A percentile compares a stretch with the other conserved stretches of the same genome.
Evolutionary conservation across 2,329 filamentous ascomycete species (phyloP).

Genomic region (Scortechinia acanthostroma): DNA sequence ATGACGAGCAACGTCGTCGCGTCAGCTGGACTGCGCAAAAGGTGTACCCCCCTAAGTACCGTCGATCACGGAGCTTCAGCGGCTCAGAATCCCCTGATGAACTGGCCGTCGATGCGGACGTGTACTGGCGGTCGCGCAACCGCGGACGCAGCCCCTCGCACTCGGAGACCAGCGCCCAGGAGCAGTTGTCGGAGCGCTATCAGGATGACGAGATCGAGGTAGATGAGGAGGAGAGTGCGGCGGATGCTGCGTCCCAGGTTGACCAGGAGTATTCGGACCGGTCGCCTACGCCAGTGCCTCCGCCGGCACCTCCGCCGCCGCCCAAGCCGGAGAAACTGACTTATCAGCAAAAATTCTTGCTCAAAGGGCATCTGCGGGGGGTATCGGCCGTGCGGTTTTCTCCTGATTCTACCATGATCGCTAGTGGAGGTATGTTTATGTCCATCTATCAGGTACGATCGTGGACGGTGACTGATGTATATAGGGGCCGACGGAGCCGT

Average conservation of each 20-base stretch:
- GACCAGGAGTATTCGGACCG: neutral
- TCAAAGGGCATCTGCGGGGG: neutral
- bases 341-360: neutral
- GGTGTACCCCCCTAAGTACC: neutral
- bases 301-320: neutral
- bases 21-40: neutral
- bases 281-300: conserved; percentile 1
- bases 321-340: neutral
- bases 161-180: neutral
- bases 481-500: conserved; percentile 85
- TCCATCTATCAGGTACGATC: conserved; percentile 74
- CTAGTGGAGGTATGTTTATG: conserved; percentile 59
- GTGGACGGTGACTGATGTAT: conserved; percentile 81
- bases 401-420: neutral
- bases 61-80: neutral
- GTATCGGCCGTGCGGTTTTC: neutral
- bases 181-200: neutral
- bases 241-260: neutral
- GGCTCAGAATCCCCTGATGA: neutral
- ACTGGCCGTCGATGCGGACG: neutral
- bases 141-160: neutral
- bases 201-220: neutral
- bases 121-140: neutral
- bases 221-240: neutral
- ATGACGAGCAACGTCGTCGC: neutral